Evolutionary conservation across 129 eudicot species (phyloP), one percentile per base, ranked within the genome.

Genomic region (Artemisia tridentata): DNA sequence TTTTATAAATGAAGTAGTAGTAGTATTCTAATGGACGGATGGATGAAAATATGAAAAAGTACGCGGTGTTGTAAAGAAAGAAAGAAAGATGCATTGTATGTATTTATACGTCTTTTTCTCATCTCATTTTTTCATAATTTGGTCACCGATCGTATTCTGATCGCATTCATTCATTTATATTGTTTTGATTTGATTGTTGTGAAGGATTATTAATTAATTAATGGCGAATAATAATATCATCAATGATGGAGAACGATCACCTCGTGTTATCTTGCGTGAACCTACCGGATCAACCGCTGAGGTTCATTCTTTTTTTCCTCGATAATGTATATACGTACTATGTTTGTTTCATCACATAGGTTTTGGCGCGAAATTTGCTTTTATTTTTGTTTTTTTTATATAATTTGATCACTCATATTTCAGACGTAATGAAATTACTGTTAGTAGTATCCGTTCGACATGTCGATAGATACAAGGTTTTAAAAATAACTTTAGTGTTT

Each of bases 201-300:
- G 18, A 51, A 16, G 20, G 68, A 16, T 23, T 15, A 3, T 29
- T 16, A 65, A 77, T 77, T 23, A 11, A 3, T 29, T 16, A 65
- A 77, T 77, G 86, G 77, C 81, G 72, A 16, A 69, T 23, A 81
- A 81, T 34, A 81, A 81, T 67, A 19, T 86, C 72, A 75, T 81
- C 63, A 77, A 51, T 8, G 89, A 83, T 12, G 88, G 81, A 34
- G 85, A 83, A 70, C 83, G 88, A 75, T 79, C 81, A 52, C 71
- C 83, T 46, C 68, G 66, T 58, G 34, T 88, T 66, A 17, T 85
- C 45, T 68, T 88, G 75, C 63, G 79, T 70, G 95, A 85, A 74
- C 95, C 88, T 3, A 88, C 80, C 73, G 95, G 95, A 82, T 88
- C 91, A 76, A 85, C 95, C 2, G 81, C 88, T 53, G 91, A 88